A percentile compares a stretch with the other conserved stretches of the same genome.
These are phyloP conservation scores for Mycosarcoma mackinlayi DNA, from an alignment of 1,284 basidiomycete genomes.

Conservation along the genomic window DNA sequence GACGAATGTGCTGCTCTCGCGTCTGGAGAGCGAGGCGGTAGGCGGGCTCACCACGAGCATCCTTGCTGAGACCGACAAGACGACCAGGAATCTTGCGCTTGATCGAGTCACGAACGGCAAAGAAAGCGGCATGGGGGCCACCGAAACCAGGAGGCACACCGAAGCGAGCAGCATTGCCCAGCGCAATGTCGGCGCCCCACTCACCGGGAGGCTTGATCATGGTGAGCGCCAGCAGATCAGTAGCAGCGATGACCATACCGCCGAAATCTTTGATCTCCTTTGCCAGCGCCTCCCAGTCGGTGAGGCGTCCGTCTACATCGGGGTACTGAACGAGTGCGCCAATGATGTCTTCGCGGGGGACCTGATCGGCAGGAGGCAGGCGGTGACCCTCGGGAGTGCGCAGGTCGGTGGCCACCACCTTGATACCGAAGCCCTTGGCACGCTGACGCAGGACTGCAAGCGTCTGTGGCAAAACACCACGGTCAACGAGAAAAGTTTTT, in stretches of 20 bases:
- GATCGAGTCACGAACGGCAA: conserved; percentile 88
- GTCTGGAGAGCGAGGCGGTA: conserved; percentile 89
- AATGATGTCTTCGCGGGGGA: conserved; percentile 72
- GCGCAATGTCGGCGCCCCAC: conserved; percentile 96
- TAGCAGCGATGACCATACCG: conserved; percentile 85
- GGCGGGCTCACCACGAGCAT: conserved; percentile 83
- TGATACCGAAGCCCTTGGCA: conserved; percentile 66
- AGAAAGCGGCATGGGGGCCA: conserved; percentile 82
- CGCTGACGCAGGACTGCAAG: conserved; percentile 65
- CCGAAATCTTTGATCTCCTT: conserved; percentile 79
- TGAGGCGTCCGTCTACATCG: conserved; percentile 86
- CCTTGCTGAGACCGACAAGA: conserved; percentile 89
- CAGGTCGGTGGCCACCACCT: conserved; percentile 56
- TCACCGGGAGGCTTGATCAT: conserved; percentile 95
- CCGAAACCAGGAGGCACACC: conserved; percentile 73
- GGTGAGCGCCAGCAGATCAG: conserved; percentile 91
- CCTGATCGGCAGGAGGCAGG: conserved; percentile 55
- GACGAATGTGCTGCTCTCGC: conserved; percentile 68
- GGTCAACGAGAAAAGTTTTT: conserved; percentile 65
- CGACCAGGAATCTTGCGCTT: conserved; percentile 98
- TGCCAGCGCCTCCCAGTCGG: conserved; percentile 79
- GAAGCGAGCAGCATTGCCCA: conserved; percentile 94
- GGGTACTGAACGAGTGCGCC: conserved; percentile 84
- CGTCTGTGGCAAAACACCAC: conserved; percentile 64
- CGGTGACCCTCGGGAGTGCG: conserved; percentile 56